Evolutionary conservation across 306 rosid genomes (phyloP).

Genomic region (Begonia masoniana): DNA sequence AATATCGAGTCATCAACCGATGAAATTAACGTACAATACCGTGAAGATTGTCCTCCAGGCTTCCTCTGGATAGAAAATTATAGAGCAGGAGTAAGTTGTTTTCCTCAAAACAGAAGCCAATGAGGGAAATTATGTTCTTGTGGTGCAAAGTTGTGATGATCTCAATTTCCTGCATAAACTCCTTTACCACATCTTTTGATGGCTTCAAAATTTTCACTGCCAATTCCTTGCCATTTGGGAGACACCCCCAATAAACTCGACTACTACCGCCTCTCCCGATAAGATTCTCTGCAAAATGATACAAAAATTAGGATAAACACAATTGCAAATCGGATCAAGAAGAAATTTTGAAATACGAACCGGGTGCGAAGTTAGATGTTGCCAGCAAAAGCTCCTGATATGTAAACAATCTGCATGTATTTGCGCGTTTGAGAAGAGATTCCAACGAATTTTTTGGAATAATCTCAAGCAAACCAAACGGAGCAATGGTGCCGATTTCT

Average conservation of each 20-base stretch:
- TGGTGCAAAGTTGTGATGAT: slow-evolving; percentile 63
- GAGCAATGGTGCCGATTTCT: not conserved
- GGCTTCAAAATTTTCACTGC: slow-evolving; percentile 93
- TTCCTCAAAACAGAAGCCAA: slow-evolving; percentile 66
- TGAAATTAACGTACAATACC: slow-evolving; percentile 26
- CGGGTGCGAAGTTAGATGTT: slow-evolving; percentile 45
- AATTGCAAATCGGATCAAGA: not conserved
- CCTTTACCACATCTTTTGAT: slow-evolving; percentile 48
- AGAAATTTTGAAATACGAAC: slow-evolving; percentile 22
- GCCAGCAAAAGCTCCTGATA: slow-evolving; percentile 69
- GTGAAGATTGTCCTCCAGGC: slow-evolving; percentile 82
- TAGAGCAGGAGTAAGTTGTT: slow-evolving; percentile 58
- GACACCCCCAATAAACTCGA: slow-evolving; percentile 69
- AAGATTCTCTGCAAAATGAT: slow-evolving; percentile 47
- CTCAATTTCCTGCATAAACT: slow-evolving; percentile 77
- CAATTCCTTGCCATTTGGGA: slow-evolving; percentile 61
- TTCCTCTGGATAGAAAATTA: slow-evolving; percentile 76
- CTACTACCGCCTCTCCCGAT: slow-evolving; percentile 90
- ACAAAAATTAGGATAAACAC: slow-evolving; percentile 12
- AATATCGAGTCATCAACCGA: not conserved
- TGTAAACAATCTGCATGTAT: slow-evolving; percentile 49
- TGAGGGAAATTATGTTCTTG: slow-evolving; percentile 72
- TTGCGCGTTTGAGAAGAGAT: slow-evolving; percentile 47
- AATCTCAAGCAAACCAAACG: slow-evolving; percentile 6
- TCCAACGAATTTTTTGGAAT: slow-evolving; percentile 45